Conservation (phyloP, 2,329 filamentous ascomycete species). For the Microcyclosporella mali region DNA sequence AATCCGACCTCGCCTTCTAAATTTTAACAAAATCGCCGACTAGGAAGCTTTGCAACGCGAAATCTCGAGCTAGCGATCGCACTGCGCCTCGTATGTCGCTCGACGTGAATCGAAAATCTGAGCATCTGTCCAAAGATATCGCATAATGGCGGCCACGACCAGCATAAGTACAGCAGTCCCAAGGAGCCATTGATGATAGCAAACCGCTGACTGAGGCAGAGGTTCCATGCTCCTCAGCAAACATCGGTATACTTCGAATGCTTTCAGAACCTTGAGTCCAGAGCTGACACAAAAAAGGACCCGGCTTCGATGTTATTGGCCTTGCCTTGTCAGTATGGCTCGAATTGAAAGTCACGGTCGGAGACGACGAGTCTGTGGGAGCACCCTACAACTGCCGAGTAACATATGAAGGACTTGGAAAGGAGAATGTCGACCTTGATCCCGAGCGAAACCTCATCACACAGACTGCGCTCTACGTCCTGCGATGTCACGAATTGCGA, state of each 20-base stretch:
- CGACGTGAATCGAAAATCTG: too few species aligned
- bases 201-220: not conserved
- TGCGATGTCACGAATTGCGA: slow-evolving; percentile 83
- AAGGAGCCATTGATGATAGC: not conserved
- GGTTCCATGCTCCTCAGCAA: slow-evolving; percentile 90
- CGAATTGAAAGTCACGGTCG: slow-evolving; percentile 75
- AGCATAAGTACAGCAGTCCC: slow-evolving; percentile 1
- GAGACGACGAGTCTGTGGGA: slow-evolving; percentile 50
- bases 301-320: slow-evolving; percentile 95
- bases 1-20: too few species aligned
- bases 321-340: slow-evolving; percentile 91
- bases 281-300: slow-evolving; percentile 41
- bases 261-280: slow-evolving; percentile 1
- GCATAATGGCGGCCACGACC: slow-evolving; percentile 2
- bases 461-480: slow-evolving; percentile 85
- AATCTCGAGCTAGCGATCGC: too few species aligned
- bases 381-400: slow-evolving; percentile 77
- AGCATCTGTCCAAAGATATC: too few species aligned
- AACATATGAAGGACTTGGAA: slow-evolving; percentile 80
- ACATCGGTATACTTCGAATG: slow-evolving; percentile 57
- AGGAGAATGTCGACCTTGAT: slow-evolving; percentile 72
- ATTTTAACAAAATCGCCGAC: too few species aligned
- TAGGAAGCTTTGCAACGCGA: too few species aligned
- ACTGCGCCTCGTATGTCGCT: too few species aligned
- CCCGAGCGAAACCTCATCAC: slow-evolving; percentile 90